Conservation (phyloP, 345 rosid genomes). For the Isatis tinctoria region DNA sequence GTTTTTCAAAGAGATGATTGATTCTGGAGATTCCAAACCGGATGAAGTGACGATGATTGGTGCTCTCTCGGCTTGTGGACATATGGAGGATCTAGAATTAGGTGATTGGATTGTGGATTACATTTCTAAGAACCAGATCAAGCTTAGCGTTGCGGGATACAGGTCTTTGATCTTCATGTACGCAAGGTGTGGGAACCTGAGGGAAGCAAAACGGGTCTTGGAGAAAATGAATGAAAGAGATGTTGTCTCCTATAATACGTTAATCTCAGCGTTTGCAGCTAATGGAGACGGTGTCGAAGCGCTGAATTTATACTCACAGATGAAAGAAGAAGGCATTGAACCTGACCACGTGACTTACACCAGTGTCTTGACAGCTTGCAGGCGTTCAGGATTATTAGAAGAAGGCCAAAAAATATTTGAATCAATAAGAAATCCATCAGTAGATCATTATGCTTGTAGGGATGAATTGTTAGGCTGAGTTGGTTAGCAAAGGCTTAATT, state of each 20-base stretch:
- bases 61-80: conserved; percentile 48
- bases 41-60: conserved; percentile 41
- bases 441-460: conserved; percentile 35
- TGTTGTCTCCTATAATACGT: conserved; percentile 36
- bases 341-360: conserved; percentile 40
- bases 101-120: conserved; percentile 35
- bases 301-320: conserved; percentile 14
- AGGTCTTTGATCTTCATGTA: conserved; percentile 44
- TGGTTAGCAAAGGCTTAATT: conserved; percentile 25
- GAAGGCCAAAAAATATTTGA: conserved; percentile 31
- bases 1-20: conserved; percentile 37
- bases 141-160: conserved; percentile 38
- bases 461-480: conserved; percentile 36
- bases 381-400: conserved; percentile 43
- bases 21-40: conserved; percentile 24
- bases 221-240: conserved; percentile 31
- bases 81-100: conserved; percentile 37
- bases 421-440: conserved; percentile 18
- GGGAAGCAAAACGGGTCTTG: conserved; percentile 35
- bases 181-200: conserved; percentile 36
- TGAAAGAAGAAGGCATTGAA: conserved; percentile 34
- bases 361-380: conserved; percentile 41
- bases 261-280: conserved; percentile 45
- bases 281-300: conserved; percentile 39
- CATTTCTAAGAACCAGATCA: conserved; percentile 26